These are phyloP conservation scores for Forsythia suspensa DNA, from an alignment of 257 asterid genomes.

Conservation along the genomic window DNA sequence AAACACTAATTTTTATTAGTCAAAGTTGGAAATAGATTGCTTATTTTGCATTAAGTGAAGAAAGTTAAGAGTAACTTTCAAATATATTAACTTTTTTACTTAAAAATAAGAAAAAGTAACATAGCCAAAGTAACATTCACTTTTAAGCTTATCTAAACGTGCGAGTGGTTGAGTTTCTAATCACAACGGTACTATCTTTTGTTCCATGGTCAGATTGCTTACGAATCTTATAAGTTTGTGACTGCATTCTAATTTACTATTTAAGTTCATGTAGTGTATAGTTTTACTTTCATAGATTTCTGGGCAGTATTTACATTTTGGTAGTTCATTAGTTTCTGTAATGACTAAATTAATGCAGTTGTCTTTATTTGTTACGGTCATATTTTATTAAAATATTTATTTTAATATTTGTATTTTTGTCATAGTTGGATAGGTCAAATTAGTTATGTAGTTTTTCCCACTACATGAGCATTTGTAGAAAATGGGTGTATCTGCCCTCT, in stretches of 20 bases:
- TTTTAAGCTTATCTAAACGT: background rate
- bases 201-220: background rate
- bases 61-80: background rate
- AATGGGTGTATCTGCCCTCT: no score
- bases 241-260: background rate
- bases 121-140: background rate
- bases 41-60: background rate
- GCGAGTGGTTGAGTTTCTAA: slow-evolving; percentile 11
- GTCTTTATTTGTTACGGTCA: background rate
- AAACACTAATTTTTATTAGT: background rate
- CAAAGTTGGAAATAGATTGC: background rate
- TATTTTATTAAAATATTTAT: no score
- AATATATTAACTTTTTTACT: background rate
- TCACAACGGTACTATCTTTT: background rate
- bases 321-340: background rate
- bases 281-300: slow-evolving; percentile 1
- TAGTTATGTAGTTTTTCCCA: no score
- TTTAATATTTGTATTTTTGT: no score
- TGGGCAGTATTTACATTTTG: slow-evolving; percentile 8
- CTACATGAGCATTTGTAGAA: no score
- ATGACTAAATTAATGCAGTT: background rate
- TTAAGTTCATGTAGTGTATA: background rate
- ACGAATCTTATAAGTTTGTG: background rate
- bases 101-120: background rate
- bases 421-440: no score